A percentile compares a stretch with the other conserved stretches of the same genome.
Conservation (phyloP, 2,329 filamentous ascomycete genomes). For the Pseudophaeomoniella oleicola region DNA sequence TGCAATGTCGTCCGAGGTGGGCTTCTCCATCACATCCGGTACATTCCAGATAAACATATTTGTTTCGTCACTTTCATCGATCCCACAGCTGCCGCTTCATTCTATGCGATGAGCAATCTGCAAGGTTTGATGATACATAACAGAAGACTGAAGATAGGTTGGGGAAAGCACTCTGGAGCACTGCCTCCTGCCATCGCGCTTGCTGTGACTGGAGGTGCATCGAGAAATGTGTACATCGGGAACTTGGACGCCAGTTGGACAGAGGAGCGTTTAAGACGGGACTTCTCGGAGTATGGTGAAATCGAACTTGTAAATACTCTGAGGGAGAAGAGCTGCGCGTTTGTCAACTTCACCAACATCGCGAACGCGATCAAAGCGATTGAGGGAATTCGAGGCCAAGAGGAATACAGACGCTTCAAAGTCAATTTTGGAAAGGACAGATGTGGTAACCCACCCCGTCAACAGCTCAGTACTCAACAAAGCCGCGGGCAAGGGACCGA, state of each 20-base stretch:
- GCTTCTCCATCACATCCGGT: constrained; percentile 91
- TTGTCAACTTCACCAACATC: constrained; percentile 99
- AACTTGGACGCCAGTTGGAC: constrained; percentile 97
- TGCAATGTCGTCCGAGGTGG: constrained; percentile 97
- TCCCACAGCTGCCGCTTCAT: constrained; percentile 90
- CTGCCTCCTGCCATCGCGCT: constrained; percentile 90
- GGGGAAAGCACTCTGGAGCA: constrained; percentile 97
- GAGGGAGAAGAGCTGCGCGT: constrained; percentile 96
- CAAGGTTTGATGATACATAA: constrained; percentile 99
- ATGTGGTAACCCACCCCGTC: constrained; percentile 88
- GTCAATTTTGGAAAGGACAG: constrained; percentile 99
- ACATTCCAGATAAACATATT: constrained; percentile 99
- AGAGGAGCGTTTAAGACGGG: constrained; percentile 85
- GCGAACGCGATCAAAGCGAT: constrained; percentile 99
- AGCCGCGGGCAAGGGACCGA: constrained; percentile 50
- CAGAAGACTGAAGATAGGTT: constrained; percentile 91
- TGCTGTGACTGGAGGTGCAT: constrained; percentile 89
- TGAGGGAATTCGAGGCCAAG: constrained; percentile 82
- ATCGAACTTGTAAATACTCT: constrained; percentile 95
- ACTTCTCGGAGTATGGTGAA: constrained; percentile 94
- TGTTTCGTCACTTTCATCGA: constrained; percentile 99
- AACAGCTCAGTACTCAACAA: constrained; percentile 50
- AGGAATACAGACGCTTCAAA: constrained; percentile 97
- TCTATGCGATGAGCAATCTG: constrained; percentile 93
- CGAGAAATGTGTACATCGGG: constrained; percentile 95